Percentiles rank a stretch among this genome's conserved stretches.
Evolutionary conservation across 2,329 filamentous ascomycete species (phyloP).

Genomic region (Aspergillus phoenicis): DNA sequence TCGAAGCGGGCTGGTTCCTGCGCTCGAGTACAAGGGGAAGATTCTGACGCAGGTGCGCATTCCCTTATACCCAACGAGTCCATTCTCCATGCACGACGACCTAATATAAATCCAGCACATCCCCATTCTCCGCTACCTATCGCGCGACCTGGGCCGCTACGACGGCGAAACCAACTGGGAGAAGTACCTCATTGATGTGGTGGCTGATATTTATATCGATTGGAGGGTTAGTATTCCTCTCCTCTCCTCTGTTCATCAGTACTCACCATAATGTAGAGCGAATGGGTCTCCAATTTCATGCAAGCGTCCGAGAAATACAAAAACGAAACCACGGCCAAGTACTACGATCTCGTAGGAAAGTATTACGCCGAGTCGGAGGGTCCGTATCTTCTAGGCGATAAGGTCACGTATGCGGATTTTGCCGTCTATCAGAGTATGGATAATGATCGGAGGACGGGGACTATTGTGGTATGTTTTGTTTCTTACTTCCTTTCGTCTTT

Average conservation of each 20-base stretch:
- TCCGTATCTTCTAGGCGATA: constrained; percentile 43
- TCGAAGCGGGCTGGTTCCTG: constrained; percentile 38
- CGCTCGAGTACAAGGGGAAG: constrained; percentile 39
- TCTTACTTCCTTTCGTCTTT: not conserved
- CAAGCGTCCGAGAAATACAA: constrained; percentile 38
- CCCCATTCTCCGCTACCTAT: constrained; percentile 41
- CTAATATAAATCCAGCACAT: constrained; percentile 24
- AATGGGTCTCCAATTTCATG: constrained; percentile 34
- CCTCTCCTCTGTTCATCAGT: too few species aligned
- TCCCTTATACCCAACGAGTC: not conserved
- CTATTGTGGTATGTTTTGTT: constrained; percentile 31
- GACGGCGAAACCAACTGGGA: constrained; percentile 42
- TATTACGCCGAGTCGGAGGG: constrained; percentile 36
- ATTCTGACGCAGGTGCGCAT: constrained; percentile 22
- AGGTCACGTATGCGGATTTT: constrained; percentile 44
- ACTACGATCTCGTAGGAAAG: constrained; percentile 33
- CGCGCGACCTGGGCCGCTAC: constrained; percentile 39
- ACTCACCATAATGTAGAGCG: constrained; percentile 8
- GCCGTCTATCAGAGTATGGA: constrained; percentile 45
- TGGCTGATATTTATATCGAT: constrained; percentile 44
- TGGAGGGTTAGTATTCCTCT: constrained; percentile 39
- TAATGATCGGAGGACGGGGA: constrained; percentile 38
- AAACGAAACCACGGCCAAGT: constrained; percentile 30
- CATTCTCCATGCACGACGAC: not conserved
- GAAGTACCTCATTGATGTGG: constrained; percentile 42